Evolutionary conservation across 208 protist genomes (phyloP).

Genomic region (Trypanosomatidae sp.): DNA sequence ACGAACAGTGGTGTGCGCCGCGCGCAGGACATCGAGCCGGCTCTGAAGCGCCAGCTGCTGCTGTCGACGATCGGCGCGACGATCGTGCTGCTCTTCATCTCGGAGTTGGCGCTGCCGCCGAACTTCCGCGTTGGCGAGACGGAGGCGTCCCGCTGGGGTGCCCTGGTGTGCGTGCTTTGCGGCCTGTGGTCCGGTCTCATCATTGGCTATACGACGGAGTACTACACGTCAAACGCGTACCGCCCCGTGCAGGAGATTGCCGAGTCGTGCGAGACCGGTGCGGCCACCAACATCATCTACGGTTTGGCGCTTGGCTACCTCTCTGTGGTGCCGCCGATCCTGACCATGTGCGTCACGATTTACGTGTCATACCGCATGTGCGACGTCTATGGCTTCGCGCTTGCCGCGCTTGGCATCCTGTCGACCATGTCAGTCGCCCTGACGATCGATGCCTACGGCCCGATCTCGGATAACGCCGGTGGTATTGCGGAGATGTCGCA

Average conservation of each 20-base stretch:
- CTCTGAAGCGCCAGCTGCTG: constrained; percentile 80
- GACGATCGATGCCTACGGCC: constrained; percentile 96
- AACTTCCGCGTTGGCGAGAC: constrained; percentile 45
- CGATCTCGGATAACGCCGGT: constrained; percentile 96
- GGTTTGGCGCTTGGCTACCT: constrained; percentile 94
- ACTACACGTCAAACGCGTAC: constrained; percentile 92
- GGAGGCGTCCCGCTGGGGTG: constrained; percentile 54
- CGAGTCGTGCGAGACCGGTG: constrained; percentile 83
- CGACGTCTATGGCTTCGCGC: constrained; percentile 91
- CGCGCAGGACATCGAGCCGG: constrained; percentile 71
- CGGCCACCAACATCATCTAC: constrained; percentile 94
- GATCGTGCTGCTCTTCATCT: constrained; percentile 60
- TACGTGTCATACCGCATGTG: constrained; percentile 79
- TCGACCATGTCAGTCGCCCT: constrained; percentile 91
- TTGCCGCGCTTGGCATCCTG: constrained; percentile 96
- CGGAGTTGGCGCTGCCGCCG: constrained; percentile 55
- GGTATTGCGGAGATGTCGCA: constrained; percentile 94
- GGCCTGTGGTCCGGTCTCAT: constrained; percentile 87
- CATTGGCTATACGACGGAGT: constrained; percentile 93
- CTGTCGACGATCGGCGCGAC: constrained; percentile 74
- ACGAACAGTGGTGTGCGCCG: constrained; percentile 54
- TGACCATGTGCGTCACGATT: constrained; percentile 90
- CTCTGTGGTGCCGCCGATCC: constrained; percentile 87
- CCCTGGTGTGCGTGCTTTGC: constrained; percentile 79
- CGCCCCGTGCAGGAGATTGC: constrained; percentile 80